A percentile compares a stretch with the other conserved stretches of the same genome.
Evolutionary conservation across 2,329 filamentous ascomycete species (phyloP).

Genomic region (Fusarium oligoseptatum): DNA sequence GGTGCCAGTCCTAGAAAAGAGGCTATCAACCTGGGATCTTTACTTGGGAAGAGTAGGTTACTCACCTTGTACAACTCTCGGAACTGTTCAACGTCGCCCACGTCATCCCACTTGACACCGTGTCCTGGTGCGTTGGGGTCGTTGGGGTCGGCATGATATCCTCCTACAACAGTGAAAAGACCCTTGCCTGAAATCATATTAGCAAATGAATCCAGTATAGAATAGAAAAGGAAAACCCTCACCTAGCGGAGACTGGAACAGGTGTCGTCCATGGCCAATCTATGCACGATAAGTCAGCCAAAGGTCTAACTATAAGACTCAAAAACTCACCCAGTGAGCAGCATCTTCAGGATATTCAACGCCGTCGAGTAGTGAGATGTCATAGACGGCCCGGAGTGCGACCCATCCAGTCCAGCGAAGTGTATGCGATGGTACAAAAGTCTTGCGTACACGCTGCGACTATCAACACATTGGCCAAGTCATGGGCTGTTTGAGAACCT

Average conservation of each 20-base stretch:
- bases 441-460: not conserved
- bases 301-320: too few species aligned
- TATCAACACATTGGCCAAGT: not conserved
- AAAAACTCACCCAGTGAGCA: not conserved
- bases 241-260: not conserved
- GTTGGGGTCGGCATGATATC: not conserved
- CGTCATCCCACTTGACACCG: not conserved
- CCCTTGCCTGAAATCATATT: not conserved
- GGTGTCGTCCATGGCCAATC: not conserved
- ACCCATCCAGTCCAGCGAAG: constrained; percentile 1
- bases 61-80: not conserved
- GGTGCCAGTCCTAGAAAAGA: not conserved
- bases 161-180: not conserved
- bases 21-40: not conserved
- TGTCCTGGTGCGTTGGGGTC: not conserved
- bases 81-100: not conserved
- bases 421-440: not conserved
- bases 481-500: not conserved
- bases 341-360: not conserved
- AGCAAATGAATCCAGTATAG: too few species aligned
- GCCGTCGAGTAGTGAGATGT: not conserved
- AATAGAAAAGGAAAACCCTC: too few species aligned
- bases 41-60: rapidly evolving
- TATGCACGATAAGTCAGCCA: rapidly evolving
- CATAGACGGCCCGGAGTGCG: not conserved